Evolutionary conservation across 2,329 filamentous ascomycete genomes (phyloP), one percentile per base, ranked within the genome.

Genomic region (Fusarium duplospermum): DNA sequence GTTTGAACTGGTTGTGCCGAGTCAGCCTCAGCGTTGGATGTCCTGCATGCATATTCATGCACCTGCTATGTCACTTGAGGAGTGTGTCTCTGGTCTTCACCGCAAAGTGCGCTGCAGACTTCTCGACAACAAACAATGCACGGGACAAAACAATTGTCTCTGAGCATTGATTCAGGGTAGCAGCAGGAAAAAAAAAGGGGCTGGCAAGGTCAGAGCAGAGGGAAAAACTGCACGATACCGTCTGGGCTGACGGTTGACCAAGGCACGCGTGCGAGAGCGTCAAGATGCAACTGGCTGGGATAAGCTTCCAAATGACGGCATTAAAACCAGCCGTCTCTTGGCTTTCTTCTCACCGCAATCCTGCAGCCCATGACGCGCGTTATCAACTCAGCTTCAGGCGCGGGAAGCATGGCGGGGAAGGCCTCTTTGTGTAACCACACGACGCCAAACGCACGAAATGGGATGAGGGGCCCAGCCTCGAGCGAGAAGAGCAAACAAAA

Each of bases 21-120:
- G 52, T 45, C 68, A 74, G 56, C 69, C 66, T 66, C 71, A 64
- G 62, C 69, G 62, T 63, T 61, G 45, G 20, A 36, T 29, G 57
- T 31, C 40, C 57, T 62, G 66, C 66, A 61, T 62, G 66, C 66
- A 57, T 62, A 13, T 45, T 64, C 5, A 62, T 70, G 58, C 58
- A 70, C 36, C 38, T 67, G 35, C 42, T 35, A 36, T 62, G 42
- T 52, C 61, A 61, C 67, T 58, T 31, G 52, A 40, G 40, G 24
- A 54, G 36, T 27, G 36, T 27, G 63, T 75, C 63, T 76, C 66
- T 76, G 60, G 70, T 72, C 67, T 57, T 75, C 62, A 75, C 74
- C 74, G 74, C 67, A 75, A 75, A 59, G 42, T 20, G 62, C 47
- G 56, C 56, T 63, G 70, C 70, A 64, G 52, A 24, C 20, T 72